Conservation (phyloP, 2,329 filamentous ascomycete species). For the Botrytis tulipae region DNA sequence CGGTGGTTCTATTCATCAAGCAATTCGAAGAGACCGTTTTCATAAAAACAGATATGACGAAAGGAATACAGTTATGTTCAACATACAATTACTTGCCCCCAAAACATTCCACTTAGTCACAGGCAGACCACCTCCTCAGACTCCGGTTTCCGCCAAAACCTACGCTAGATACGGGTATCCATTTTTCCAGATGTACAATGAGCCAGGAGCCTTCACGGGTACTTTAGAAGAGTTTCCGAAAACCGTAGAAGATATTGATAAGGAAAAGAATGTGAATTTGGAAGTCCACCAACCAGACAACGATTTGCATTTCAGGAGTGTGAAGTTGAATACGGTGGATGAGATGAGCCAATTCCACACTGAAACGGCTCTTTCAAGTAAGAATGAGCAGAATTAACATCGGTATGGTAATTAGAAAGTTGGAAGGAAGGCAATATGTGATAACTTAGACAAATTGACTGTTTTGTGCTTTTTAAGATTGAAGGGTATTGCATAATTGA, state of each 20-base stretch:
- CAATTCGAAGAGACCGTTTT: neutral
- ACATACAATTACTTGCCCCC: slow-evolving; percentile 12
- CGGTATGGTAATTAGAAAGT: too few relatives aligned
- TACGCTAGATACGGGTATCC: neutral
- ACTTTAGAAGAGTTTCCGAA: neutral
- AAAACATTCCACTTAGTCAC: slow-evolving; percentile 5
- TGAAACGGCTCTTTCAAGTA: neutral
- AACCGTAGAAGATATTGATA: neutral
- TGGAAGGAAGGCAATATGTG: too few relatives aligned
- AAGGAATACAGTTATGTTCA: neutral
- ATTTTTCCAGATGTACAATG: slow-evolving; percentile 16
- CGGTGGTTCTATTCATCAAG: slow-evolving; percentile 15
- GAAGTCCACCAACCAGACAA: neutral
- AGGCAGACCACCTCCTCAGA: neutral
- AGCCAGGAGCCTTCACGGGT: neutral
- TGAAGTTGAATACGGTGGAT: neutral
- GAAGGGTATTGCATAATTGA: neutral
- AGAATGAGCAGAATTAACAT: too few relatives aligned
- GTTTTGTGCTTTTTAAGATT: neutral
- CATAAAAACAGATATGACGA: neutral
- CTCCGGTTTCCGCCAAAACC: neutral
- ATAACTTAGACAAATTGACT: too few relatives aligned
- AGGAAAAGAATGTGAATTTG: neutral
- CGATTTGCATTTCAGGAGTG: neutral
- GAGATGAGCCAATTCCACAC: neutral